Percentiles rank a stretch among this genome's conserved stretches.
Evolutionary conservation across 129 eudicot species (phyloP).

Genomic region (Tagetes patula): DNA sequence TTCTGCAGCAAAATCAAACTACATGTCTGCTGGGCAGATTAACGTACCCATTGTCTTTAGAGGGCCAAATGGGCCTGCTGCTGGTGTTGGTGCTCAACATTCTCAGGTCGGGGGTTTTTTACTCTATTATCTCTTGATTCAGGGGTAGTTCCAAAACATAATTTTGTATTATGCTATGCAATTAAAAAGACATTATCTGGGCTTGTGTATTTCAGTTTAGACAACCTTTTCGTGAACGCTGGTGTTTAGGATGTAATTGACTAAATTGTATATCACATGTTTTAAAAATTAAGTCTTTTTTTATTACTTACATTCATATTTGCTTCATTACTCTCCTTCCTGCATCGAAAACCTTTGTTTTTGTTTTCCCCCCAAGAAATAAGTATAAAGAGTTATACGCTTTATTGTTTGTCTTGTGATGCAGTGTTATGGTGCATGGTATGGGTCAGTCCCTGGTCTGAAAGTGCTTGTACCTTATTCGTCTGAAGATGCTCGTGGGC

Average conservation of each 20-base stretch:
- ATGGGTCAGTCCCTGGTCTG: conserved; percentile 56
- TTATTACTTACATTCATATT: not conserved
- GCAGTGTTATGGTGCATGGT: conserved; percentile 81
- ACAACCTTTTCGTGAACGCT: not conserved
- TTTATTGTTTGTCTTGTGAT: conserved; percentile 15
- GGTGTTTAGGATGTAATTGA: not conserved
- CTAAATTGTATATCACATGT: not conserved
- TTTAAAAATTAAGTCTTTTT: not conserved
- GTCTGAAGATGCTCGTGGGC: conserved; percentile 79
- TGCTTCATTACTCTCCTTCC: conserved; percentile 7
- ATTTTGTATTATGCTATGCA: conserved; percentile 12
- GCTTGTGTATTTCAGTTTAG: not conserved
- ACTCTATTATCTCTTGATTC: conserved; percentile 2
- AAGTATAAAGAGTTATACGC: not conserved
- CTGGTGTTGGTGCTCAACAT: conserved; percentile 99
- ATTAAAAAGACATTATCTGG: not conserved
- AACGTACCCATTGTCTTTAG: conserved; percentile 94
- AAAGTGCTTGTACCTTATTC: conserved; percentile 71
- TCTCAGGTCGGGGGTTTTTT: conserved; percentile 59
- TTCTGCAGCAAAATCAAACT: conserved; percentile 98
- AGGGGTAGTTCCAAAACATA: not conserved
- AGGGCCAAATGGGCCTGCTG: conserved; percentile 99
- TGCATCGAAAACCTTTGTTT: conserved; percentile 2
- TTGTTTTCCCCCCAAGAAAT: not conserved
- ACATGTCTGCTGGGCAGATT: conserved; percentile 97